Conservation (phyloP, 148 eudicot genomes). For the Vaccinium corymbosum region DNA sequence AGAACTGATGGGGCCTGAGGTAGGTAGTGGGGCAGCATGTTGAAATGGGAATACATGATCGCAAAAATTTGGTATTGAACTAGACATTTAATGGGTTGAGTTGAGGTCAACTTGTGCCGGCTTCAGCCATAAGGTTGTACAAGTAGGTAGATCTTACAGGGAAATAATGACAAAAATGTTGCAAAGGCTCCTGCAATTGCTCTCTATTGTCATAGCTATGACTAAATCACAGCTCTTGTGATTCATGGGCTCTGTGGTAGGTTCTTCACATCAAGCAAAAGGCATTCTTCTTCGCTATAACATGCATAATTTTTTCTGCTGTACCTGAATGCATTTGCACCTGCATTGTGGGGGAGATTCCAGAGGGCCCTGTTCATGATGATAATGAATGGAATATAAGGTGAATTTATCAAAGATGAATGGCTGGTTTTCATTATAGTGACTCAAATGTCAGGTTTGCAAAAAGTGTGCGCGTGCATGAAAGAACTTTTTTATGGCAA, state of each 20-base stretch:
- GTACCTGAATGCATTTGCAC: neutral
- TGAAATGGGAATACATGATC: neutral
- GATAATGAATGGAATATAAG: too few species aligned
- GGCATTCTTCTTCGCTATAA: neutral
- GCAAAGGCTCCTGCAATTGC: neutral
- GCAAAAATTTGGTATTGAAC: neutral
- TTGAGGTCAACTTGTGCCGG: neutral
- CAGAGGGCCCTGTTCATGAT: too few species aligned
- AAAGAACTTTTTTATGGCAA: too few species aligned
- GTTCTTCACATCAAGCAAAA: neutral
- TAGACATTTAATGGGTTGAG: neutral
- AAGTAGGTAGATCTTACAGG: neutral
- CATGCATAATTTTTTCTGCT: neutral
- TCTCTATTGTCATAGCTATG: neutral
- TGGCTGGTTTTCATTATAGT: too few species aligned
- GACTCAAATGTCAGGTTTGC: too few species aligned
- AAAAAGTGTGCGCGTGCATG: too few species aligned
- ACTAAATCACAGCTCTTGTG: neutral
- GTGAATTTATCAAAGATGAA: too few species aligned
- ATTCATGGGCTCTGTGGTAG: neutral
- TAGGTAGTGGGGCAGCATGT: neutral
- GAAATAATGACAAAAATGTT: too few species aligned
- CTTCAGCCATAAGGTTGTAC: neutral
- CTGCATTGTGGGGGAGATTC: too few species aligned
- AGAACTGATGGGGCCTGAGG: neutral